Percentiles rank a stretch among this genome's conserved stretches.
phyloP scores from a whole-genome alignment of 371 early-diverging fungal genomes.

The Mucor circinelloides region DNA sequence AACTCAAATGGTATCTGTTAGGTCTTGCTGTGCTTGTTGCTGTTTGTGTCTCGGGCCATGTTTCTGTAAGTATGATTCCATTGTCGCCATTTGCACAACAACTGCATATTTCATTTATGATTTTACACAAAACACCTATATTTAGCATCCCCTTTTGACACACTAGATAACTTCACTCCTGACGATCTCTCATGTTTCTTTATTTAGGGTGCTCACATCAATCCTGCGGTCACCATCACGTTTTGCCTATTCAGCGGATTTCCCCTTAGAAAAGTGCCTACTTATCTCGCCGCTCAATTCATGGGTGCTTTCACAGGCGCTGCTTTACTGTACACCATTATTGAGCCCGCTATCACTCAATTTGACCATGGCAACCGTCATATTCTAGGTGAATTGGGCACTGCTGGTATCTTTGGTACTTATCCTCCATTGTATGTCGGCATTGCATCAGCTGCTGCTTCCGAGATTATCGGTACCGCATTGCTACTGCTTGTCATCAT shows the following conservation, averaged over 20 bases:
- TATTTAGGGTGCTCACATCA: slow-evolving; percentile 75
- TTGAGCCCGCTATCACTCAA: slow-evolving; percentile 56
- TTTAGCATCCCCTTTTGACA: background rate
- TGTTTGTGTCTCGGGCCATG: slow-evolving; percentile 70
- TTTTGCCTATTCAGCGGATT: slow-evolving; percentile 73
- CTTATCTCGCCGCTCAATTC: slow-evolving; percentile 66
- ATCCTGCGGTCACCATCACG: slow-evolving; percentile 77
- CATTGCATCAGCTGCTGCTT: slow-evolving; percentile 63
- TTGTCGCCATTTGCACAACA: background rate
- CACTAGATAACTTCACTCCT: background rate
- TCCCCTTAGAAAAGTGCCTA: slow-evolving; percentile 62
- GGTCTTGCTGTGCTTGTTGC: slow-evolving; percentile 45
- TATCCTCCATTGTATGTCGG: slow-evolving; percentile 62
- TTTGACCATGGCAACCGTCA: slow-evolving; percentile 65
- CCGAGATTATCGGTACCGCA: slow-evolving; percentile 84
- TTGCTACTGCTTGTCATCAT: slow-evolving; percentile 72
- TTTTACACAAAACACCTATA: background rate
- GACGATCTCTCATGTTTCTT: slow-evolving; percentile 5
- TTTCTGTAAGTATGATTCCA: slow-evolving; percentile 62
- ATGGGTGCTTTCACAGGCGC: slow-evolving; percentile 76
- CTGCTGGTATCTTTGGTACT: slow-evolving; percentile 79
- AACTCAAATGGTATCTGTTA: slow-evolving; percentile 2
- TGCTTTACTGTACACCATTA: slow-evolving; percentile 61
- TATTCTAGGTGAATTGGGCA: slow-evolving; percentile 52
- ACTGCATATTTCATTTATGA: background rate